These are phyloP conservation scores for Backusella macrospora DNA, from an alignment of 192 early-diverging fungal genomes.

Conservation along the genomic window DNA sequence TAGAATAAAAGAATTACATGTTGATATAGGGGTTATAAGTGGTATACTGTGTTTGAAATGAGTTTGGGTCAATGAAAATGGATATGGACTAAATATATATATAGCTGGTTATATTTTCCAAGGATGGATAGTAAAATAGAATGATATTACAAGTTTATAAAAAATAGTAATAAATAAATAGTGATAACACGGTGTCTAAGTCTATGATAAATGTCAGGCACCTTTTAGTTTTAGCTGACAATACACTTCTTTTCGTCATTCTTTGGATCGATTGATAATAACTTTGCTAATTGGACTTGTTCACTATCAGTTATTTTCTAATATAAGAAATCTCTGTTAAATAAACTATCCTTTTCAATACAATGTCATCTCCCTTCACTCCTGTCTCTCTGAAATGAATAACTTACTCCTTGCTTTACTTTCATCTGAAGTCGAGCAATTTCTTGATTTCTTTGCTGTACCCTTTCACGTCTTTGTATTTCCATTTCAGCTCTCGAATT, in stretches of 20 bases:
- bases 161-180: too few relatives aligned
- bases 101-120: too few relatives aligned
- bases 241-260: conserved; percentile 9
- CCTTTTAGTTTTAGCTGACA: background rate
- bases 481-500: conserved; percentile 12
- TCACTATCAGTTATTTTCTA: conserved; percentile 25
- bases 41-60: too few relatives aligned
- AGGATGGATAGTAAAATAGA: too few relatives aligned
- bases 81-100: too few relatives aligned
- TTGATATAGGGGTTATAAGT: too few relatives aligned
- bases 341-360: background rate
- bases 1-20: too few relatives aligned
- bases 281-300: conserved; percentile 23
- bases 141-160: too few relatives aligned
- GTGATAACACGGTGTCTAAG: background rate
- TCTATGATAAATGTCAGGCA: background rate
- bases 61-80: too few relatives aligned
- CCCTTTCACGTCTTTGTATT: background rate
- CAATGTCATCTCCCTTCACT: too few relatives aligned
- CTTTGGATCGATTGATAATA: conserved; percentile 18
- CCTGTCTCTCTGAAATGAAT: background rate
- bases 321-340: background rate
- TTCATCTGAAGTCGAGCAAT: conserved; percentile 17
- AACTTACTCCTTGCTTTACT: conserved; percentile 17
- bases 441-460: conserved; percentile 15